Evolutionary conservation across 208 protist genomes (phyloP).

Genomic region (Wallacemonas sp.): DNA sequence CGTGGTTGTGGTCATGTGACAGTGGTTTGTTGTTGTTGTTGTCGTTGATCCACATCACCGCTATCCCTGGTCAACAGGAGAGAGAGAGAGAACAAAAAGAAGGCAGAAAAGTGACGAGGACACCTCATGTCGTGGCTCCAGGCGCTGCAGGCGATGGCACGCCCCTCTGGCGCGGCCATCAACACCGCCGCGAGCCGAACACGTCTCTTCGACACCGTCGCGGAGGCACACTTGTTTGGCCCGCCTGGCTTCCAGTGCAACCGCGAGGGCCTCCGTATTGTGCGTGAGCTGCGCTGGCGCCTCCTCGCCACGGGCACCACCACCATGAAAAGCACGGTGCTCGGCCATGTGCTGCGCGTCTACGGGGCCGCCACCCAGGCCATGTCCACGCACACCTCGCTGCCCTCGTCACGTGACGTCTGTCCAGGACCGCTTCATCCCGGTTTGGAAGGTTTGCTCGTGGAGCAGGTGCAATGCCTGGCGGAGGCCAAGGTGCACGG

Average conservation of each 20-base stretch:
- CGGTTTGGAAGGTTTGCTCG: constrained; percentile 19
- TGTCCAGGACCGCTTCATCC: neutral
- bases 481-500: constrained; percentile 56
- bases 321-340: constrained; percentile 26
- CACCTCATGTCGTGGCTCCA: constrained; percentile 34
- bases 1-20: no score
- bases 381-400: constrained; percentile 3
- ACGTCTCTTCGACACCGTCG: constrained; percentile 34
- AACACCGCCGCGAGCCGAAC: neutral
- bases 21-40: neutral
- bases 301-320: constrained; percentile 42
- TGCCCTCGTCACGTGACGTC: no score
- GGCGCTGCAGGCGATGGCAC: constrained; percentile 16
- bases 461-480: constrained; percentile 72
- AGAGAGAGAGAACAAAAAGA: no score
- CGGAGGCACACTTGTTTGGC: constrained; percentile 33
- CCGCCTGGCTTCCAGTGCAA: constrained; percentile 22
- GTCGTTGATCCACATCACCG: no score
- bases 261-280: constrained; percentile 27
- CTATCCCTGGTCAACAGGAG: no score
- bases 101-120: no score
- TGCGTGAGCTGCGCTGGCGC: constrained; percentile 54
- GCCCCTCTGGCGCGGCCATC: neutral
- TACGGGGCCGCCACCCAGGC: constrained; percentile 27
- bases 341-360: constrained; percentile 48